These are phyloP conservation scores for Cystoisospora suis DNA, from an alignment of 169 alveolate genomes.

Conservation along the genomic window DNA sequence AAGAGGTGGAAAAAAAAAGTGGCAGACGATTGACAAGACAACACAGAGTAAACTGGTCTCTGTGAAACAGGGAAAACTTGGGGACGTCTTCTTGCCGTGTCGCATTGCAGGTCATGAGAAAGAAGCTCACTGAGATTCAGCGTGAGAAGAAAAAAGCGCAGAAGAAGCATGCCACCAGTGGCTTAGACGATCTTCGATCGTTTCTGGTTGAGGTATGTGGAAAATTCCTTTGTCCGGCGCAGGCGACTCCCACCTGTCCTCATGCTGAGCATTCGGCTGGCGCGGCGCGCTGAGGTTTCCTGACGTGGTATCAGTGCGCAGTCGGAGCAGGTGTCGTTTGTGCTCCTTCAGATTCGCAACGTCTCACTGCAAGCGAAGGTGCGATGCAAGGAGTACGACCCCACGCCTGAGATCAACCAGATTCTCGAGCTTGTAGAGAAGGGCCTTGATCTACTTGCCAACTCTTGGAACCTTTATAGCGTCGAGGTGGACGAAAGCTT, in stretches of 20 bases:
- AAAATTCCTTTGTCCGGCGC: no score
- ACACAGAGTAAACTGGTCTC: no score
- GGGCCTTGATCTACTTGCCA: background rate
- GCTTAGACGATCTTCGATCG: background rate
- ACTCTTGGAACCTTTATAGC: background rate
- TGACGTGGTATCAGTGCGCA: no score
- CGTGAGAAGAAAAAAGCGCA: background rate
- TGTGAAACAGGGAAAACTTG: no score
- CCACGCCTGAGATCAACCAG: background rate
- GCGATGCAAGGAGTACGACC: background rate
- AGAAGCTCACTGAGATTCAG: background rate
- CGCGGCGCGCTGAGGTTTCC: no score
- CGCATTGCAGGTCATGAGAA: background rate
- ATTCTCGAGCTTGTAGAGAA: constrained; percentile 17
- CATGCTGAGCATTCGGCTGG: background rate
- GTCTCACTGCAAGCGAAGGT: background rate
- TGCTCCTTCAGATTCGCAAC: background rate
- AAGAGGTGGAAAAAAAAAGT: no score
- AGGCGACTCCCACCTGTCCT: no score
- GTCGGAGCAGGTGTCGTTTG: background rate
- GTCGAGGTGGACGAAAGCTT: constrained; percentile 23
- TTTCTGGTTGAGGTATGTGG: background rate
- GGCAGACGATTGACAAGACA: no score
- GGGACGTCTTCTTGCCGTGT: no score
- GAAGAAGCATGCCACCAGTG: constrained; percentile 17